Base-by-base conservation (phyloP, 805 yeast species). In the Scheffersomyces coipomensis region DNA sequence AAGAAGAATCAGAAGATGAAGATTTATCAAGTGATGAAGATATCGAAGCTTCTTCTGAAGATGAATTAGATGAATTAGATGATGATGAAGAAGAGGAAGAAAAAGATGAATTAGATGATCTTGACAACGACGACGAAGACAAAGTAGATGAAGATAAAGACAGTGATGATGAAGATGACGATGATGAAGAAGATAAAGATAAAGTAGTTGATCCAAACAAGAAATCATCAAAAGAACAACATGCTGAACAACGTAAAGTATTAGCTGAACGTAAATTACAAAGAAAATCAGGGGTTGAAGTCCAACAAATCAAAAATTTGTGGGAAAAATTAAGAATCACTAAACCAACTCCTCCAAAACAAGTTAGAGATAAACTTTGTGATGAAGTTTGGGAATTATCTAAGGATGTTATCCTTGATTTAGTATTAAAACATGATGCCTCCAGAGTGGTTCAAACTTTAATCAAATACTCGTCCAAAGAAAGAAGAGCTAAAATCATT, bases 371-470 rank as follows among this genome's bases (percentile, higher is more conserved):
- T 46, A 83, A 84, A 62, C 70, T 89, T 37, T 80, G 90, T 51
- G 75, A 84, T 52, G 91, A 90, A 64, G 81, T 87, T 33, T 90
- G 97, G 96, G 82, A 75, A 18, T 73, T 88, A 44, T 72, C 95
- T 36, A 79, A 85, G 53, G 88, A 84, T 53, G 80, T 82, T 37
- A 75, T 89, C 40, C 78, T 78, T 46, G 97, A 91, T 53, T 75
- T 91, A 49, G 97, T 91, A 24, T 63, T 91, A 68, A 89, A 93
- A 70, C 99, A 91, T 59, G 98, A 91, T 71, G 91, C 97, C 8
- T 88, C 97, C 18, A 79, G 99, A 68, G 91, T 91, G 40, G 95
- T 91, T 30, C 99, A 91, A 66, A 89, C 97, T 1, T 75, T 91
- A 49, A 83, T 91, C 45, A 91, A 91, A 62, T 88, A 86, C 59